Percentiles rank a stretch among this genome's conserved stretches.
Evolutionary conservation across 2,329 filamentous ascomycete genomes (phyloP).

Genomic region (Aspergillus sp.): DNA sequence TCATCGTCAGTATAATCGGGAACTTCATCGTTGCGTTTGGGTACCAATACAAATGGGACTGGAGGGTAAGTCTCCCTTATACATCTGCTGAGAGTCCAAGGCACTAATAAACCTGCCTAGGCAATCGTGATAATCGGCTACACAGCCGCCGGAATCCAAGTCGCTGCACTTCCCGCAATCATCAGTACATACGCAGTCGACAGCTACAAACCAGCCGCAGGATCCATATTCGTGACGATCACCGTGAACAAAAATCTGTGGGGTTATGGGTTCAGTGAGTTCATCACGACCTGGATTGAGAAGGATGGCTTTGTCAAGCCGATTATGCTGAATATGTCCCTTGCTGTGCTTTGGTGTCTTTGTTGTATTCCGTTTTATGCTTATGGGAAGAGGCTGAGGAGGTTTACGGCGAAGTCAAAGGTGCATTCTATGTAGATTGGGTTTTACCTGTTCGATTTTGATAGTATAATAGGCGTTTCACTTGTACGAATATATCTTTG

Average conservation of each 20-base stretch:
- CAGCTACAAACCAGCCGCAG: constrained; percentile 63
- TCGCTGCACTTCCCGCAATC: constrained; percentile 61
- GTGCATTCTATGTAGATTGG: no score
- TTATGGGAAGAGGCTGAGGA: neutral
- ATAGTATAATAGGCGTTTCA: no score
- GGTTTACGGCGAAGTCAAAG: no score
- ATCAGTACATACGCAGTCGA: constrained; percentile 61
- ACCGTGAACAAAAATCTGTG: constrained; percentile 66
- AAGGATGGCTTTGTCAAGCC: constrained; percentile 54
- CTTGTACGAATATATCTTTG: no score
- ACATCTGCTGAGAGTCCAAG: no score
- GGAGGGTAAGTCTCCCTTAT: constrained; percentile 38
- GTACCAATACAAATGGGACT: constrained; percentile 54
- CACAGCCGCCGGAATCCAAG: constrained; percentile 57
- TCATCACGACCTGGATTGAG: constrained; percentile 54
- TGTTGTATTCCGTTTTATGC: constrained; percentile 57
- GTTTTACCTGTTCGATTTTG: no score
- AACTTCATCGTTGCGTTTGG: constrained; percentile 58
- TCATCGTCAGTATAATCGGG: constrained; percentile 57
- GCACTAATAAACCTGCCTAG: constrained; percentile 10
- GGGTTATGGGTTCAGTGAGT: constrained; percentile 61
- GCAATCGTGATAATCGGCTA: constrained; percentile 59
- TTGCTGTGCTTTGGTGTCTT: constrained; percentile 55
- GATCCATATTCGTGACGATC: constrained; percentile 59
- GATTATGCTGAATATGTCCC: constrained; percentile 60